Conservation (phyloP, 805 yeast genomes). For the Candida namnaoensis region DNA sequence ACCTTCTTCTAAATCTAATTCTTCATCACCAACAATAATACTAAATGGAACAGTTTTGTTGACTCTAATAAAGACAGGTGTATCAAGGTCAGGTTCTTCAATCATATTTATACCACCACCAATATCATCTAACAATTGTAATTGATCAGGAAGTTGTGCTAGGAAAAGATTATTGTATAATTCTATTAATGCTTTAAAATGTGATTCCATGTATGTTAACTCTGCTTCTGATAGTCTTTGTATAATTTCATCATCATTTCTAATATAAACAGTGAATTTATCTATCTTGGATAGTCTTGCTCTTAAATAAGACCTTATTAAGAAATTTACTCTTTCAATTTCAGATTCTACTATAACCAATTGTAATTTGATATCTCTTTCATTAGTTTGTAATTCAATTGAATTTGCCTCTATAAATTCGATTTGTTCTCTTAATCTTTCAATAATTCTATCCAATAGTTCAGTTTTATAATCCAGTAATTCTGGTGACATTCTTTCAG, state of each 20-base stretch:
- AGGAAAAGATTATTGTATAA: conserved; percentile 65
- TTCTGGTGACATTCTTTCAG: conserved; percentile 84
- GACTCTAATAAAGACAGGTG: conserved; percentile 69
- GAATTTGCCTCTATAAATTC: conserved; percentile 74
- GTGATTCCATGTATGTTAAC: conserved; percentile 55
- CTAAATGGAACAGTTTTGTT: conserved; percentile 26
- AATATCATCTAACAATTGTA: conserved; percentile 71
- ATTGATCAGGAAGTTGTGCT: conserved; percentile 52
- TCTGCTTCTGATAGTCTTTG: conserved; percentile 51
- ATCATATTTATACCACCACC: conserved; percentile 68
- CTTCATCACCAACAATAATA: conserved; percentile 42
- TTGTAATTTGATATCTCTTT: conserved; percentile 64
- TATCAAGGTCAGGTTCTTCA: conserved; percentile 64
- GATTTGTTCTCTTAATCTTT: conserved; percentile 57
- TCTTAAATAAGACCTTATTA: conserved; percentile 75
- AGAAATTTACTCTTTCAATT: conserved; percentile 75
- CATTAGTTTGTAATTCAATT: conserved; percentile 59
- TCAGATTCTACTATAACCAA: conserved; percentile 86
- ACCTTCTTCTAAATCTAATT: conserved; percentile 46
- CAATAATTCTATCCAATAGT: conserved; percentile 48
- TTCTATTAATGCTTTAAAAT: conserved; percentile 52
- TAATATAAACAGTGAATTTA: conserved; percentile 51
- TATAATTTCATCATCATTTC: conserved; percentile 29
- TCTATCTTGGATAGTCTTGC: conserved; percentile 66
- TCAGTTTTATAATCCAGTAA: conserved; percentile 64